Evolutionary conservation across 176 grass and related monocot genomes (phyloP), one percentile per base, ranked within the genome.

Genomic region (Musa troglodytarum): DNA sequence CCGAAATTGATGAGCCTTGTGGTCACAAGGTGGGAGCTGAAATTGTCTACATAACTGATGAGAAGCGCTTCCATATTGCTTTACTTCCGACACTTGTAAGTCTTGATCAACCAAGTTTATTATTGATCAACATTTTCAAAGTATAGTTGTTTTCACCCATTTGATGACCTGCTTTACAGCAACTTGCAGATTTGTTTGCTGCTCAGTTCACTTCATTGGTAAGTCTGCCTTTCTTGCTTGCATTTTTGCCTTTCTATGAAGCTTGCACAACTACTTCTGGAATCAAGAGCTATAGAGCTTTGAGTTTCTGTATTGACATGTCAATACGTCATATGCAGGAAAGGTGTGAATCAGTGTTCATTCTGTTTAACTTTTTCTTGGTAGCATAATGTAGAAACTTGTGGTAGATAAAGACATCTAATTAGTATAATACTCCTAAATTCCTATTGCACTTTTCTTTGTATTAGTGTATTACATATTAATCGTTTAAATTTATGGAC

Each of bases 181-280:
- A 81, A 79, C 71, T 86, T 49, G 84, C 84, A 70, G 77, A 68
- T 64, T 71, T 79, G 58, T 84, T 90, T 84, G 81, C 86, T 73
- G 84, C 74, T 65, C 88, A 90, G 69, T 90, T 84, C 50, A 77
- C 81, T 80, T 73, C 12, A 23, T 50, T 90, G 76, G 88, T 90
- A 90, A 74, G 82, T 50, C 53, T 20, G n/a, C 58, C 51, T 80
- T 79, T 34, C 17, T 50, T 66, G 52, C 57, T 3, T 23, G 26
- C 80, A 3, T 54, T 21, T 10, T 55, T 54, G 3, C 69, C 28
- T 69, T 15, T 13, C 19, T 12, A 63, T 10, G 11, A 14, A 34
- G 50, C 71, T 70, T 55, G 65, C 43, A 11, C 26, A 29, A 59
- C 5, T 62, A 74, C 29, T 43, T 6, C 34, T 43, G 34, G 34